These are phyloP conservation scores for Coelastrella sp. DNA, from an alignment of 139 green algal genomes.

Conservation along the genomic window DNA sequence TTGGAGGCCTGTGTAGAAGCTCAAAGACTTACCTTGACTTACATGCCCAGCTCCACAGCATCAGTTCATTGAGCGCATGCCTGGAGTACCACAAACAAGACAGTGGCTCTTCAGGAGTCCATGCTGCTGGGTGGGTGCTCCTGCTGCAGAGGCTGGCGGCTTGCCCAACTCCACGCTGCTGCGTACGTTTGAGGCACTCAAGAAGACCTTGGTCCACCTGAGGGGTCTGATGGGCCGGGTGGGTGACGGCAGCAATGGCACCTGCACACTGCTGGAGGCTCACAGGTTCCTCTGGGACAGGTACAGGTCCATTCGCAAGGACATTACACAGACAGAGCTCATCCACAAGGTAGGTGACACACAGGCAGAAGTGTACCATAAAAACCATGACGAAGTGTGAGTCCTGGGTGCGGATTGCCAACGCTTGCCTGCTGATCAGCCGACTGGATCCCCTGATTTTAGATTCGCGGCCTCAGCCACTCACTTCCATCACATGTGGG, in stretches of 20 bases:
- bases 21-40: neutral
- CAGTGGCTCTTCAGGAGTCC: too few species aligned
- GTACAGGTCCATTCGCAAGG: slow-evolving; percentile 81
- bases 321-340: slow-evolving; percentile 82
- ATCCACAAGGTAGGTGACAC: neutral
- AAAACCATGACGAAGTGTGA: too few species aligned
- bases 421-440: neutral
- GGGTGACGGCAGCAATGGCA: neutral
- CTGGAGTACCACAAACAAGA: too few species aligned
- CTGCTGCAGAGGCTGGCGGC: slow-evolving; percentile 64
- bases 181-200: slow-evolving; percentile 75
- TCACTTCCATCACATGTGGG: too few species aligned
- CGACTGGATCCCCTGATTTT: too few species aligned
- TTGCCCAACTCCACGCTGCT: slow-evolving; percentile 67
- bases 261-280: slow-evolving; percentile 18
- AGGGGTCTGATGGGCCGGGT: slow-evolving; percentile 70
- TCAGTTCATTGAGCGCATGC: too few species aligned
- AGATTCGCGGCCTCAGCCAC: too few species aligned
- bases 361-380: too few species aligned
- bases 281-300: slow-evolving; percentile 90
- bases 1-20: neutral
- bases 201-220: slow-evolving; percentile 81
- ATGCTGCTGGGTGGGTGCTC: too few species aligned
- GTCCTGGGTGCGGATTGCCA: too few species aligned
- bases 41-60: neutral